A percentile compares a stretch with the other conserved stretches of the same genome.
These are phyloP conservation scores for Amanita rubescens DNA, from an alignment of 768 basidiomycete species.

Conservation along the genomic window DNA sequence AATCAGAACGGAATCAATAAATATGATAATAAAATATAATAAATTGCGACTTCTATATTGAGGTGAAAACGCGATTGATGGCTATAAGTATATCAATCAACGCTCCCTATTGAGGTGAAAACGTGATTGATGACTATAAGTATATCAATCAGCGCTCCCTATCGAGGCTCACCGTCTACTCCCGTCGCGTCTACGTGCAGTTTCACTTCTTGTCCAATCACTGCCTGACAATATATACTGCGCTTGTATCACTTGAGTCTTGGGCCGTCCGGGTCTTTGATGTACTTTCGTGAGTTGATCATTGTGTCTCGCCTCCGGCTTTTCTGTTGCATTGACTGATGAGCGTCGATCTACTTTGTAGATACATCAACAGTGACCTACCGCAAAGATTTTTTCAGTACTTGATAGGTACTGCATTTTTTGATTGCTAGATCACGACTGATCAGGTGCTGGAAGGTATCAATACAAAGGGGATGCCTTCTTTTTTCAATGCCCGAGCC, in stretches of 20 bases:
- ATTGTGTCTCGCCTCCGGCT: not conserved
- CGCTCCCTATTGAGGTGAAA: not conserved
- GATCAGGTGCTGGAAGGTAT: not conserved
- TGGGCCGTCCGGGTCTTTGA: not conserved
- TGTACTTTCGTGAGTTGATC: not conserved
- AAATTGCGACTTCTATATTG: not conserved
- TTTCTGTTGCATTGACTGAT: not conserved
- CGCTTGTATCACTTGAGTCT: too few relatives aligned
- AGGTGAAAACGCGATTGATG: not conserved
- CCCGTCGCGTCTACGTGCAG: not conserved
- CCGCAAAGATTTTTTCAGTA: not conserved
- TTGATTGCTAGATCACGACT: not conserved
- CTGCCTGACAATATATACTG: not conserved
- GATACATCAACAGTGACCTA: not conserved
- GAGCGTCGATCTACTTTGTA: not conserved
- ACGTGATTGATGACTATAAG: not conserved
- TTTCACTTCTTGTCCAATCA: not conserved
- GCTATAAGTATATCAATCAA: not conserved
- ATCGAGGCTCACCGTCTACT: not conserved
- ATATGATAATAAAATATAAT: not conserved
- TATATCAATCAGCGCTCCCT: not conserved
- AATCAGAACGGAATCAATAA: not conserved
- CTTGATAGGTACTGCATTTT: not conserved
- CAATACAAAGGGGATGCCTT: not conserved
- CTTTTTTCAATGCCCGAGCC: not conserved